These are phyloP conservation scores for Nectriaceae sp. DNA, from an alignment of 2,329 filamentous ascomycete genomes.

Conservation along the genomic window DNA sequence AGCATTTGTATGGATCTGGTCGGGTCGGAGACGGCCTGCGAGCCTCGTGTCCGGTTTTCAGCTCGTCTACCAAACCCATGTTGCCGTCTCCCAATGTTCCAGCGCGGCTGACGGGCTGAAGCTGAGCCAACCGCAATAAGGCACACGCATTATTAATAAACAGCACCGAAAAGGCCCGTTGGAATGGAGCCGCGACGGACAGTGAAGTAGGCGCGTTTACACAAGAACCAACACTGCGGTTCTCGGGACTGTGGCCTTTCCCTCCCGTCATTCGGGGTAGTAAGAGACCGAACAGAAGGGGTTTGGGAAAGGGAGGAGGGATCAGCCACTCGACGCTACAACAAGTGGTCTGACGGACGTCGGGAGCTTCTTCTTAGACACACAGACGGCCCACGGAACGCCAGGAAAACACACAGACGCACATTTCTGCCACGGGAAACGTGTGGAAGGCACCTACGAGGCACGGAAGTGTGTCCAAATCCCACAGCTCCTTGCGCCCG, in stretches of 20 bases:
- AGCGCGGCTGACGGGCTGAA: not conserved
- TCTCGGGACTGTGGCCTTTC: constrained; percentile 1
- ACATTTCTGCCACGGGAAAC: not conserved
- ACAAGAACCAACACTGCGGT: constrained; percentile 4
- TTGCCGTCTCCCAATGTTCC: not conserved
- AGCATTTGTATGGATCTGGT: not conserved
- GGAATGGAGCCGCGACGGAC: not conserved
- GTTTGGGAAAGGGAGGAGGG: not conserved
- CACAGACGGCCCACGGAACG: not conserved
- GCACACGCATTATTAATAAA: not conserved
- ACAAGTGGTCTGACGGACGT: not conserved
- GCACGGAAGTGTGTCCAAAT: not conserved
- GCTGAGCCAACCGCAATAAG: not conserved
- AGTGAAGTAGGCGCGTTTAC: not conserved
- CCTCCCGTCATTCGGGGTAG: not conserved
- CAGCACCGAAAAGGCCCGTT: not conserved
- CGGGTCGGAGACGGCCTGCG: not conserved
- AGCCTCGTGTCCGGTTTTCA: not conserved
- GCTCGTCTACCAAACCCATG: not conserved
- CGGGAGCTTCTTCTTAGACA: not conserved
- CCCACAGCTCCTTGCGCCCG: not conserved
- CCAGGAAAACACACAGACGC: not conserved
- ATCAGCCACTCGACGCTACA: not conserved
- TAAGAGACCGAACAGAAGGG: not conserved
- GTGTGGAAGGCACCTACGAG: not conserved